A percentile compares a stretch with the other conserved stretches of the same genome.
These are phyloP conservation scores for Verticillium nubilum DNA, from an alignment of 2,329 filamentous ascomycete species.

Conservation along the genomic window DNA sequence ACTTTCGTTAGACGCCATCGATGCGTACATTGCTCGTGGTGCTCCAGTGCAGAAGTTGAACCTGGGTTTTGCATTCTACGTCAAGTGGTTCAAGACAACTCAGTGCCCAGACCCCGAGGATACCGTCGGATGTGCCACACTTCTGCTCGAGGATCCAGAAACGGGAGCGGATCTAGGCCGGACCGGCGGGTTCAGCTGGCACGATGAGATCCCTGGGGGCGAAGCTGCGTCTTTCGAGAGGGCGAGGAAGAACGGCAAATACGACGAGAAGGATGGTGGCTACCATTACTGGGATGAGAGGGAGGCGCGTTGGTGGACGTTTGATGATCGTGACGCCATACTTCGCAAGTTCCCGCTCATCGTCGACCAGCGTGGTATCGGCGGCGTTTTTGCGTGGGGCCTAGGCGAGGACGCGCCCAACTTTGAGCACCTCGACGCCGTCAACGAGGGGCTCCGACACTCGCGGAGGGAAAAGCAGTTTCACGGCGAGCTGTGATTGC, in stretches of 20 bases:
- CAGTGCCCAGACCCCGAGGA: constrained; percentile 31
- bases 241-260: constrained; percentile 46
- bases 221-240: constrained; percentile 51
- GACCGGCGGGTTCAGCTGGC: constrained; percentile 56
- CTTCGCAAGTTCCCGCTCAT: constrained; percentile 56
- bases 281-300: constrained; percentile 62
- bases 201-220: constrained; percentile 46
- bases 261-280: constrained; percentile 55
- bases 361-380: constrained; percentile 49
- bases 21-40: constrained; percentile 54
- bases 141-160: constrained; percentile 50
- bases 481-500: background rate
- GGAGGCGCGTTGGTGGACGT: constrained; percentile 65
- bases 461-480: background rate
- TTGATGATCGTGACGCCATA: constrained; percentile 60
- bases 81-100: constrained; percentile 56
- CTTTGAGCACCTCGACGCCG: constrained; percentile 33
- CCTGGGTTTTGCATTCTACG: constrained; percentile 62
- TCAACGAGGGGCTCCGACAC: constrained; percentile 18
- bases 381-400: constrained; percentile 73
- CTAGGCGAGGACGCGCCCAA: constrained; percentile 59
- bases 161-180: constrained; percentile 53
- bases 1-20: constrained; percentile 46
- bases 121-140: constrained; percentile 50
- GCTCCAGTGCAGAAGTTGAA: constrained; percentile 48